Base-by-base conservation (phyloP, 352 stramenopile species). In the Thalassiosira livingstoniorum region DNA sequence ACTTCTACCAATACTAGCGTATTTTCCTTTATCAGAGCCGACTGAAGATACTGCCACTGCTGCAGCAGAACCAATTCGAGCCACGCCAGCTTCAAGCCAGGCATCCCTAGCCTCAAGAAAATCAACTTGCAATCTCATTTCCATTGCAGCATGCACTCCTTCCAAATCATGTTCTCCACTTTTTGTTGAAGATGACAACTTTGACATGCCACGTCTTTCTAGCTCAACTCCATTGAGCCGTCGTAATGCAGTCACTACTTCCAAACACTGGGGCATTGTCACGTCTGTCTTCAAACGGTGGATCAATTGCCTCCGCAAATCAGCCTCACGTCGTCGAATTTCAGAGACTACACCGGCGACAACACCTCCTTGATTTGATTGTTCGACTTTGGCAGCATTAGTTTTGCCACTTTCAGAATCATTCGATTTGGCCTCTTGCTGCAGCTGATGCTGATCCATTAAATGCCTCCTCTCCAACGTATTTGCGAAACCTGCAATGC, bases 401-500 rank as follows among this genome's bases (percentile, higher is more conserved):
- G 54, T 61, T 18, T 45, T 18, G 35, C 39, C 27, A 34, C 23
- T 60, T 35, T 58, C 37, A 21, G 21, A 15, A 23, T 55, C 43
- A n/a, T n/a, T n/a, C n/a, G n/a, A n/a, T n/a, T n/a, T n/a, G n/a
- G n/a, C n/a, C n/a, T n/a, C n/a, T 45, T 61, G 35, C 47, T 43
- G 37, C n/a, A 53, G 39, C 23, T 51, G 21, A 34, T 32, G 34
- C 21, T 35, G 13, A 29, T 78, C 75, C 54, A 78, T 27, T 23
- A 83, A 83, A 78, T 96, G 93, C 31, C 92, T 85, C n/a, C 88
- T 83, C 73, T 96, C 91, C 51, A 97, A 79, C 4, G 89, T 95
- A 75, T 95, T 96, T 1, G 93, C 85, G 84, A 99, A 99, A 32
- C 96, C 93, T 60, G 98, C 97, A 82, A 99, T 94, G 62, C 98